These are phyloP conservation scores for Phytophthora macrochlamydospora DNA, from an alignment of 352 stramenopile genomes.

Conservation along the genomic window DNA sequence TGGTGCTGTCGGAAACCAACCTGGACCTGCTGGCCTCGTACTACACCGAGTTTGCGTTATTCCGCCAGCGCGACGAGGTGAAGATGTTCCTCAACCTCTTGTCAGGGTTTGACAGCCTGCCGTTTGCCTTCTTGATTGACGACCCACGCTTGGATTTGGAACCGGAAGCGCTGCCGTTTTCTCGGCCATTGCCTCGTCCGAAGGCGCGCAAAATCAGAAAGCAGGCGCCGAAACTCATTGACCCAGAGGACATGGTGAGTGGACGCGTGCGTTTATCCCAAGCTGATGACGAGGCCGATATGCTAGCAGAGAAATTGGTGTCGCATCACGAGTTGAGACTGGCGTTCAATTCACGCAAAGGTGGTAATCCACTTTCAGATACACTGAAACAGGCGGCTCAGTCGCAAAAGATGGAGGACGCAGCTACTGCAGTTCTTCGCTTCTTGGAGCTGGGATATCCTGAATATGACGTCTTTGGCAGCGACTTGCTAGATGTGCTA, in stretches of 20 bases:
- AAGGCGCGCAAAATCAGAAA: constrained; percentile 58
- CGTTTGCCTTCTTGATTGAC: constrained; percentile 85
- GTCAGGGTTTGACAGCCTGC: constrained; percentile 61
- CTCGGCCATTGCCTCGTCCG: constrained; percentile 56
- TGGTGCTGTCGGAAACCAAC: constrained; percentile 78
- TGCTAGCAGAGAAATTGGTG: constrained; percentile 78
- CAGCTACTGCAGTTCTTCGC: constrained; percentile 68
- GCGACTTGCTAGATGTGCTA: constrained; percentile 71
- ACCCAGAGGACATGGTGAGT: constrained; percentile 84
- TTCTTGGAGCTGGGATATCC: constrained; percentile 87
- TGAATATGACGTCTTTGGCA: constrained; percentile 86
- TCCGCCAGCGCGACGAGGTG: constrained; percentile 79
- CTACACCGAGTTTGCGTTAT: constrained; percentile 80
- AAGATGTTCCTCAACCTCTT: constrained; percentile 79
- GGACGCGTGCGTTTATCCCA: constrained; percentile 74
- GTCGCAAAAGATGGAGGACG: constrained; percentile 74
- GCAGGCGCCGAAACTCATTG: constrained; percentile 72
- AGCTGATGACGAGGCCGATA: constrained; percentile 61
- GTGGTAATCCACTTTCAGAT: constrained; percentile 78
- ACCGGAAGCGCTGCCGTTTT: constrained; percentile 78
- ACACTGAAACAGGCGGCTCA: constrained; percentile 63
- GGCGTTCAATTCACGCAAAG: constrained; percentile 74
- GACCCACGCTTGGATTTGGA: constrained; percentile 66
- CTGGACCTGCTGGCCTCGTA: constrained; percentile 79
- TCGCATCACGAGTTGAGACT: constrained; percentile 74